Evolutionary conservation across 2,329 filamentous ascomycete genomes (phyloP).

Genomic region (Pleomassaria siparia): DNA sequence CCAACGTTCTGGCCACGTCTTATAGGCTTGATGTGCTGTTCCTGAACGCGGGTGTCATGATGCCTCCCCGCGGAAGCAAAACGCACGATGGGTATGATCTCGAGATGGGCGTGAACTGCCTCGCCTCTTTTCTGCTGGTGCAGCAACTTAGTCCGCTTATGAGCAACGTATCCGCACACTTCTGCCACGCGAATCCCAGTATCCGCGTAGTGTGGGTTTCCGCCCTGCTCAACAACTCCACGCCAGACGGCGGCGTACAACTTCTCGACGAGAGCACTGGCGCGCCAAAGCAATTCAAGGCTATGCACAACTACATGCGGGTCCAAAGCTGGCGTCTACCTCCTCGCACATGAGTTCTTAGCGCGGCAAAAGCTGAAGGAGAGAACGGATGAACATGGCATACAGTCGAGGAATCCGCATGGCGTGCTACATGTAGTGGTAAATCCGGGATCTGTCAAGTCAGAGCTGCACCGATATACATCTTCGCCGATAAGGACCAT

Average conservation of each 20-base stretch:
- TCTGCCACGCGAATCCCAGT: slow-evolving; percentile 14
- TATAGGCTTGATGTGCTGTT: slow-evolving; percentile 45
- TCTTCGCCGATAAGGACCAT: slow-evolving; percentile 5
- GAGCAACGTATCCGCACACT: slow-evolving; percentile 7
- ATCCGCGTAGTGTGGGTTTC: slow-evolving; percentile 19
- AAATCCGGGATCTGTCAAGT: slow-evolving; percentile 14
- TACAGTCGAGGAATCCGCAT: slow-evolving; percentile 7
- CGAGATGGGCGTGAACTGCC: slow-evolving; percentile 11
- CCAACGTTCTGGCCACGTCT: slow-evolving; percentile 38
- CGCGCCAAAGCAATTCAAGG: slow-evolving; percentile 10
- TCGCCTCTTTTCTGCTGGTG: slow-evolving; percentile 14
- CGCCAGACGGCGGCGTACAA: slow-evolving; percentile 13
- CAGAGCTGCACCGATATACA: slow-evolving; percentile 14
- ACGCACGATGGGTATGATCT: slow-evolving; percentile 14
- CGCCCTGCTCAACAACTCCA: slow-evolving; percentile 6
- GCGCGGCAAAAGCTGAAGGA: slow-evolving; percentile 1
- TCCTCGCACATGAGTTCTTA: slow-evolving; percentile 16
- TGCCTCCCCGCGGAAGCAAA: slow-evolving; percentile 20
- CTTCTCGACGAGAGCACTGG: slow-evolving; percentile 2
- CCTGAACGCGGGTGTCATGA: slow-evolving; percentile 27
- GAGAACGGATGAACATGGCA: slow-evolving; percentile 5
- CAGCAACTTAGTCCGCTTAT: slow-evolving; percentile 13
- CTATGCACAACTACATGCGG: slow-evolving; percentile 22
- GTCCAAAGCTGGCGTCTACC: slow-evolving; percentile 14
- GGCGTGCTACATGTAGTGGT: slow-evolving; percentile 15